A percentile compares a stretch with the other conserved stretches of the same genome.
Evolutionary conservation across 2,329 filamentous ascomycete species (phyloP).

Genomic region (Gliomastix tumulicola): DNA sequence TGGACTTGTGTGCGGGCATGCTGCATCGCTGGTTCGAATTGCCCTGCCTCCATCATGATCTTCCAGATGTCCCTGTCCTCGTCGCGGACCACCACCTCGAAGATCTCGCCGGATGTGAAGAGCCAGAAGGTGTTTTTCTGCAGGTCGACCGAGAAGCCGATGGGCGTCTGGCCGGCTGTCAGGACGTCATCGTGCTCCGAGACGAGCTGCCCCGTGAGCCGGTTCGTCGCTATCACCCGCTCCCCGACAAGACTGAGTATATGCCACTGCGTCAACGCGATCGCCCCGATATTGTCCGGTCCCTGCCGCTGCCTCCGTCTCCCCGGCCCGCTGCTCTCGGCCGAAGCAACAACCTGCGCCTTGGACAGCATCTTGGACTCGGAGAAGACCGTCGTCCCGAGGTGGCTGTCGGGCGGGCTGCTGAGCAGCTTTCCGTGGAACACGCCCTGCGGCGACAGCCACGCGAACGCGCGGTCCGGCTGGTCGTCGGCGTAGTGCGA

Average conservation of each 20-base stretch:
- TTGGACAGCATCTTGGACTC: constrained; percentile 72
- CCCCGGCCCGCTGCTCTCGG: constrained; percentile 53
- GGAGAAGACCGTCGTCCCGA: constrained; percentile 69
- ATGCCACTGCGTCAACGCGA: constrained; percentile 90
- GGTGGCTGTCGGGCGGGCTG: constrained; percentile 47
- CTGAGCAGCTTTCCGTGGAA: constrained; percentile 76
- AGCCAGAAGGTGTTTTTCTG: constrained; percentile 98
- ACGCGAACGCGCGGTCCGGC: constrained; percentile 74
- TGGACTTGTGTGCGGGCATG: constrained; percentile 76
- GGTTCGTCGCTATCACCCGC: constrained; percentile 77
- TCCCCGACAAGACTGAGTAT: constrained; percentile 77
- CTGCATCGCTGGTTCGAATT: constrained; percentile 81
- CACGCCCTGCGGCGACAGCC: constrained; percentile 82
- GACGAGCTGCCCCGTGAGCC: constrained; percentile 76
- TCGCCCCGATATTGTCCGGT: constrained; percentile 53
- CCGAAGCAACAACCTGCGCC: constrained; percentile 62
- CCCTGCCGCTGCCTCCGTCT: neutral
- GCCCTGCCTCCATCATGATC: constrained; percentile 78
- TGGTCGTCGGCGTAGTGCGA: constrained; percentile 56
- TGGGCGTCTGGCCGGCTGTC: constrained; percentile 66
- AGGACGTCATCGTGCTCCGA: constrained; percentile 78
- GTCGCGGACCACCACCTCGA: constrained; percentile 84
- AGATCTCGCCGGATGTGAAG: constrained; percentile 85
- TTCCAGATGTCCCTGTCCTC: constrained; percentile 94
- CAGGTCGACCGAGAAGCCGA: constrained; percentile 83